Conservation (phyloP, 306 rosid genomes). For the Abrus precatorius region DNA sequence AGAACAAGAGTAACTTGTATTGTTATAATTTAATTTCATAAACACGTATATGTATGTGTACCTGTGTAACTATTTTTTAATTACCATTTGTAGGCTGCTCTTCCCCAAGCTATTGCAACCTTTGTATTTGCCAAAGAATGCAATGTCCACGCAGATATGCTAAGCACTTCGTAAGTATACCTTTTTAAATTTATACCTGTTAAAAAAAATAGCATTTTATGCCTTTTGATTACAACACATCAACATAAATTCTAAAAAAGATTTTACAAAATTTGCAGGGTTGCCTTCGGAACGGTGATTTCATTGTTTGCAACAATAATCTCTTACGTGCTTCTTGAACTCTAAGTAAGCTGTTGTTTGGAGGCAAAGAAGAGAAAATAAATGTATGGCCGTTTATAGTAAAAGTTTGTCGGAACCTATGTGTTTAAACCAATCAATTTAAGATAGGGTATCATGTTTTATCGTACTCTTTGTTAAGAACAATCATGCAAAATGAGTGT, state of each 20-base stretch:
- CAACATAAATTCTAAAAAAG: background rate
- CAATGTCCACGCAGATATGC: slow-evolving; percentile 46
- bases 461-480: no score
- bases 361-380: background rate
- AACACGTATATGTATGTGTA: no score
- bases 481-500: no score
- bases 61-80: no score
- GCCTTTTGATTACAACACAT: background rate
- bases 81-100: slow-evolving; percentile 14
- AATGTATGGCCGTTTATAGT: background rate
- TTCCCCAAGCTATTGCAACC: background rate
- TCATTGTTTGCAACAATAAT: background rate
- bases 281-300: background rate
- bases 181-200: background rate
- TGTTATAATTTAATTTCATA: no score
- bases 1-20: no score
- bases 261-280: slow-evolving; percentile 1
- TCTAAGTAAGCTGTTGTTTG: background rate
- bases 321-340: background rate
- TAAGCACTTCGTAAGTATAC: slow-evolving; percentile 45
- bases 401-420: background rate
- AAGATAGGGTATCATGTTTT: no score
- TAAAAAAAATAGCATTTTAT: background rate
- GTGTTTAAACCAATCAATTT: background rate
- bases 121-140: slow-evolving; percentile 40